A percentile compares a stretch with the other conserved stretches of the same genome.
These are phyloP conservation scores for Cornus controversa DNA, from an alignment of 148 eudicot species.

Conservation along the genomic window DNA sequence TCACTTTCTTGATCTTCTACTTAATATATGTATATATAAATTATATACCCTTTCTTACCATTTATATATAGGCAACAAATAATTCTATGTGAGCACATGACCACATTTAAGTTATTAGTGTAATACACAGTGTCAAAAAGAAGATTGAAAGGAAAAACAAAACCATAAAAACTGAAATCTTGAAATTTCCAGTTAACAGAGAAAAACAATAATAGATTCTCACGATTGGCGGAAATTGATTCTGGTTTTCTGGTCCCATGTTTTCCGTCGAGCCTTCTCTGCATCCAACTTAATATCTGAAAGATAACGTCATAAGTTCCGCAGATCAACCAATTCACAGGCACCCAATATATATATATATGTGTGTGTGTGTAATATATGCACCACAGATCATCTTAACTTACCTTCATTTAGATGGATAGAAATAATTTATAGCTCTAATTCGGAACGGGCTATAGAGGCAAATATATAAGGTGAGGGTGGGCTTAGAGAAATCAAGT, in stretches of 20 bases:
- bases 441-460: neutral
- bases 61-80: no score
- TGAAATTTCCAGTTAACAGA: neutral
- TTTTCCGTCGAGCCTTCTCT: conserved; percentile 51
- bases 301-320: neutral
- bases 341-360: neutral
- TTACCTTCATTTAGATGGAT: conserved; percentile 33
- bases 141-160: neutral
- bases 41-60: no score
- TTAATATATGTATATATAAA: no score
- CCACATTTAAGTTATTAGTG: no score
- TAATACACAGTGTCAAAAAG: no score
- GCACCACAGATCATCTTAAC: neutral
- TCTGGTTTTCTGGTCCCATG: conserved; percentile 31
- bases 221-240: conserved; percentile 18
- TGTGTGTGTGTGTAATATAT: no score
- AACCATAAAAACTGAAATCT: neutral
- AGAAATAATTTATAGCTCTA: neutral
- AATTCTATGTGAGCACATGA: no score
- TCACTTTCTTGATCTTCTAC: no score
- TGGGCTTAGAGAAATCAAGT: conserved; percentile 11
- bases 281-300: conserved; percentile 73
- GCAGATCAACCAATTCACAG: neutral
- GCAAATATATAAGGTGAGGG: neutral
- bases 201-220: conserved; percentile 1